Evolutionary conservation across 176 grass and related monocot species (phyloP).

Genomic region (barley (Hordeum vulgare)): MorexV3_pseudomolecules_assembly NC_058520.1:523884182-523884681

Average conservation of each 20-base stretch:
- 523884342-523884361: conserved; percentile 20
- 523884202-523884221: background rate
- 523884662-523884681: background rate
- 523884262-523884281: background rate
- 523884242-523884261: conserved; percentile 26
- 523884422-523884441: conserved; percentile 58
- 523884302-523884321: conserved; percentile 19
- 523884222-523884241: background rate
- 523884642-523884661: background rate
- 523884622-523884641: background rate
- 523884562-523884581: conserved; percentile 69
- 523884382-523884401: conserved; percentile 71
- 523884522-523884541: conserved; percentile 51
- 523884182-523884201: background rate
- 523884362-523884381: conserved; percentile 41
- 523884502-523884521: conserved; percentile 61
- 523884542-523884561: conserved; percentile 74
- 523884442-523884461: conserved; percentile 81
- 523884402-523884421: conserved; percentile 61
- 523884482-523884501: conserved; percentile 82
- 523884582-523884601: conserved; percentile 50
- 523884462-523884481: conserved; percentile 68
- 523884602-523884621: conserved; percentile 54
- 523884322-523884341: conserved; percentile 23
- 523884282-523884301: conserved; percentile 10